Percentiles rank a stretch among this genome's conserved stretches.
phyloP scores from a whole-genome alignment of 1,139 yeast species.

The Scheffersomyces lignicola region DNA sequence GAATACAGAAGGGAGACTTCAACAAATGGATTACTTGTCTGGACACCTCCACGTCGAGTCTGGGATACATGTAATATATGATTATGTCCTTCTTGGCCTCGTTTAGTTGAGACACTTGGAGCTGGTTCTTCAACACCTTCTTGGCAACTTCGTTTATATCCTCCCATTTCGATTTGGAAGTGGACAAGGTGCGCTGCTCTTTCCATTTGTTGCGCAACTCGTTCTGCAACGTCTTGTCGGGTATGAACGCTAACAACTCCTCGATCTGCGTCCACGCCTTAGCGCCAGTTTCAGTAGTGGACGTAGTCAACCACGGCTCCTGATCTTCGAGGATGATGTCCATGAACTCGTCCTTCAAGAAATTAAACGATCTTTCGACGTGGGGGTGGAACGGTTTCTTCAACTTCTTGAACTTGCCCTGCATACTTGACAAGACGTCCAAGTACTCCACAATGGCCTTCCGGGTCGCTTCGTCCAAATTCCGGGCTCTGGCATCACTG shows the following conservation, averaged over 20 bases:
- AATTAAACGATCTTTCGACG: conserved; percentile 68
- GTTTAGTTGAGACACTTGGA: conserved; percentile 44
- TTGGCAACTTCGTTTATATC: conserved; percentile 68
- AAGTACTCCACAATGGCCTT: conserved; percentile 80
- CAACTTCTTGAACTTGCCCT: conserved; percentile 41
- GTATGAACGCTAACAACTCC: conserved; percentile 58
- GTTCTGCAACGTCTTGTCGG: conserved; percentile 57
- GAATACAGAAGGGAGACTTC: conserved; percentile 97
- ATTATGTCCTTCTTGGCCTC: conserved; percentile 87
- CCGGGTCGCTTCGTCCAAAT: conserved; percentile 69
- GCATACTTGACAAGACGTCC: conserved; percentile 66
- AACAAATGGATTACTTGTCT: conserved; percentile 86
- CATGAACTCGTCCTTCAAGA: conserved; percentile 63
- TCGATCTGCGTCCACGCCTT: conserved; percentile 45
- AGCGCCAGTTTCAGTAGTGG: conserved; percentile 14
- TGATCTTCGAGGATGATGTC: conserved; percentile 74
- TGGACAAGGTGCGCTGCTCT: conserved; percentile 22
- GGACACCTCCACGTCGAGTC: conserved; percentile 91
- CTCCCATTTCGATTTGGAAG: conserved; percentile 67
- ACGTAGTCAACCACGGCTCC: conserved; percentile 64
- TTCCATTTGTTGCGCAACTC: conserved; percentile 54
- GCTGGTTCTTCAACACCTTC: conserved; percentile 44
- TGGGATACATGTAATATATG: conserved; percentile 79
- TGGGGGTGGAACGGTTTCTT: conserved; percentile 91
- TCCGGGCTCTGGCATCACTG: conserved; percentile 80